Evolutionary conservation across 352 stramenopile species (phyloP).

Genomic region (Paralagenidium karlingii): DNA sequence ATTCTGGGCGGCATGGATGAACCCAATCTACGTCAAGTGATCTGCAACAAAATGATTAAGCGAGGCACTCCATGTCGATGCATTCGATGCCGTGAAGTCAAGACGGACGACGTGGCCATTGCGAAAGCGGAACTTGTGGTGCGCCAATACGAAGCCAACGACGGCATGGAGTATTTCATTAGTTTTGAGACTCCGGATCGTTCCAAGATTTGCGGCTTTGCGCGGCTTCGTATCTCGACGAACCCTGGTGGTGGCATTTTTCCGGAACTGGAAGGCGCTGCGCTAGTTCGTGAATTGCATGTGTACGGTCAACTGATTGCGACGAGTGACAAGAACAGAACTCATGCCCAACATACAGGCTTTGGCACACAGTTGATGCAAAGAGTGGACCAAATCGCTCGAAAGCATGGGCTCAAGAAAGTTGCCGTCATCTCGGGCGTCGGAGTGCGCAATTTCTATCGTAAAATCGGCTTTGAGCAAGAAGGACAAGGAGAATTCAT

Average conservation of each 20-base stretch:
- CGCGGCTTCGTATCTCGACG: constrained; percentile 65
- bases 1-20: constrained; percentile 88
- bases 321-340: constrained; percentile 13
- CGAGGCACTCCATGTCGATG: constrained; percentile 68
- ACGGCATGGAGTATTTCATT: constrained; percentile 85
- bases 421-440: constrained; percentile 84
- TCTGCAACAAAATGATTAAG: constrained; percentile 71
- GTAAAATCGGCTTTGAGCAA: constrained; percentile 78
- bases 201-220: constrained; percentile 86
- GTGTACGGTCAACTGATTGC: constrained; percentile 85
- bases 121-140: constrained; percentile 49
- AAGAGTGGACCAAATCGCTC: constrained; percentile 70
- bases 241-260: constrained; percentile 59
- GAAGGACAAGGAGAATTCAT: constrained; percentile 77
- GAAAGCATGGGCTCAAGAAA: constrained; percentile 55
- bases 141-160: constrained; percentile 78
- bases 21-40: constrained; percentile 85
- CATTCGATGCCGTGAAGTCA: constrained; percentile 88
- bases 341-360: constrained; percentile 77
- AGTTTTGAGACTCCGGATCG: constrained; percentile 85
- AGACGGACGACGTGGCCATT: constrained; percentile 73
- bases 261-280: constrained; percentile 55
- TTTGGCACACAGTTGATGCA: constrained; percentile 82
- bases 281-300: constrained; percentile 83
- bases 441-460: constrained; percentile 87